Evolutionary conservation across 495 filamentous ascomycete species (phyloP).

Genomic region (Trichocladium uniseriatum): DNA sequence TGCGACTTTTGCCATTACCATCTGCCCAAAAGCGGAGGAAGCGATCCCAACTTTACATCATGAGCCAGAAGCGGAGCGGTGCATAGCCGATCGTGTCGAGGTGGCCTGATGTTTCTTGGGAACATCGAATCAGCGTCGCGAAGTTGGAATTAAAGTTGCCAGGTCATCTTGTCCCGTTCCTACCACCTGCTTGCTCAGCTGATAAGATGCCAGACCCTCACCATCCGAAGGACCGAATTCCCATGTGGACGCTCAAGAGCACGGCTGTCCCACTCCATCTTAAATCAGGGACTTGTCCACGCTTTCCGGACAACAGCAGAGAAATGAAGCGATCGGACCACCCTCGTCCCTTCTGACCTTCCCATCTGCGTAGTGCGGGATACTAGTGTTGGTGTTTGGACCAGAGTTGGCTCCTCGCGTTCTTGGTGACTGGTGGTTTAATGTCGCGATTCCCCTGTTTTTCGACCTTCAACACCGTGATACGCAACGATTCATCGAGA

Average conservation of each 20-base stretch:
- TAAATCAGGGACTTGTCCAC: not conserved
- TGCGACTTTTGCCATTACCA: not conserved
- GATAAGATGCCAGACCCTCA: not conserved
- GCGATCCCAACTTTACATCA: not conserved
- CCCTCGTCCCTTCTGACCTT: not conserved
- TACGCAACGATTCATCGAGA: no score
- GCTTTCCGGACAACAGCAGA: not conserved
- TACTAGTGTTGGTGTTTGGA: not conserved
- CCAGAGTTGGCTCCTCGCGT: no score
- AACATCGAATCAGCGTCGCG: not conserved
- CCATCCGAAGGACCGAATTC: not conserved
- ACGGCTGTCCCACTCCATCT: not conserved
- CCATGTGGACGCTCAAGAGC: not conserved
- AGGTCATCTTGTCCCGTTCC: not conserved
- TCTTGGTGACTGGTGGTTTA: no score
- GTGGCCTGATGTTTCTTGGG: not conserved
- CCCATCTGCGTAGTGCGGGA: not conserved
- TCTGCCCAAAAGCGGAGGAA: not conserved
- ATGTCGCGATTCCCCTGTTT: no score
- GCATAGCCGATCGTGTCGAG: not conserved
- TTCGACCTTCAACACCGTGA: no score
- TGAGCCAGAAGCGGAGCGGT: not conserved
- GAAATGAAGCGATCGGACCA: not conserved
- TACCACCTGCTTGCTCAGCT: not conserved
- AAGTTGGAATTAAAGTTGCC: not conserved